Evolutionary conservation across 2,329 filamentous ascomycete genomes (phyloP), one percentile per base, ranked within the genome.

Genomic region (Penicillium hordei): DNA sequence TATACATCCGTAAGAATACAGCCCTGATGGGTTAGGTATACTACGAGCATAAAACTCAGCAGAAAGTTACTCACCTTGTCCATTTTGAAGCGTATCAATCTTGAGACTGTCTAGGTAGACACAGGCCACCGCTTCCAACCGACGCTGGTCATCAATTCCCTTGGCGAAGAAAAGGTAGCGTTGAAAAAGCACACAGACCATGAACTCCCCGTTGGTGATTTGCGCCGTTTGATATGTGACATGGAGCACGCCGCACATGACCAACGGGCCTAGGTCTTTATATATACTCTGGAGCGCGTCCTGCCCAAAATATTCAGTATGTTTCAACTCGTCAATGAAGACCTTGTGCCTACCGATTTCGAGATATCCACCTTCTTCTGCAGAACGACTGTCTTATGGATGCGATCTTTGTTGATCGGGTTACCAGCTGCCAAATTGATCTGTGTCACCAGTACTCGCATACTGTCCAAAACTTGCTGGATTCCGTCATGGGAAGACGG

Each of bases 351-450:
- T 78, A 93, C 90, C 72, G 89, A 84, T 60, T 89, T 82, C 1
- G 87, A 83, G 69, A 96, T 93, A 0, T 83, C 81, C 10, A 97
- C 81, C 34, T 90, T 87, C 65, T 93, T 89, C 73, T 96, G 92
- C 15, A 99, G 79, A 21, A 91, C 76, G 86, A 93, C 92, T 0
- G 92, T 95, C 65, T 88, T 92, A 65, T 93, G 87, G 55, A 97
- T 84, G 0, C 85, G 82, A 19, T 82, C 82, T 66, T 88, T 88
- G 64, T 87, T 86, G 46, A 84, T 78, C 9, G 85, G 85, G 67
- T 94, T 90, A 58, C 91, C 87, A 25, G 89, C 93, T n/a, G 90
- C 90, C 57, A 85, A 82, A 70, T 97, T 96, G 72, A 97, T 91
- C 66, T 89, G 88, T 5, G 84, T 82, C 2, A 91, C 92, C 15